Evolutionary conservation across 768 basidiomycete genomes (phyloP).

Genomic region (Pisolithus albus): DNA sequence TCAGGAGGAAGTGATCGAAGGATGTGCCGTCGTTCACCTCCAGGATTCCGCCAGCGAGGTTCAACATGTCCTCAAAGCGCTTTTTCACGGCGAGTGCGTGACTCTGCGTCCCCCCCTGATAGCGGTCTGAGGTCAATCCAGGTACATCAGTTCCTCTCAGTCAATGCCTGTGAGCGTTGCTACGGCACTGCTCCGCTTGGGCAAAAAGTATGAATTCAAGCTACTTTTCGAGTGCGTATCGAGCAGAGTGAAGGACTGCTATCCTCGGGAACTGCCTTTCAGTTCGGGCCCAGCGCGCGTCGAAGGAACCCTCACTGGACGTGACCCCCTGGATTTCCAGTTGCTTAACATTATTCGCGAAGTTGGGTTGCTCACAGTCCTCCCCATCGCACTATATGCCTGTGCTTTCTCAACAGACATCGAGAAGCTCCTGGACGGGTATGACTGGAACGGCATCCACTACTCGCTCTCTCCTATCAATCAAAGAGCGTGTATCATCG

Average conservation of each 20-base stretch:
- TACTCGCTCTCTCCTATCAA: not conserved
- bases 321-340: constrained; percentile 12
- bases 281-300: not conserved
- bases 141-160: constrained; percentile 2
- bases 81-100: constrained; percentile 15
- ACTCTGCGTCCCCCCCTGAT: not conserved
- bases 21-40: constrained; percentile 16
- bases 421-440: not conserved
- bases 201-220: constrained; percentile 14
- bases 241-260: not conserved
- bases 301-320: not conserved
- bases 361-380: not conserved
- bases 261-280: not conserved
- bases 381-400: not conserved
- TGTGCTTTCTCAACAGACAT: not conserved
- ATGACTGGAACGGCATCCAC: not conserved
- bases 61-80: constrained; percentile 10
- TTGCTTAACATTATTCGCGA: not conserved
- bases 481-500: not conserved
- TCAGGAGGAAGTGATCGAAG: constrained; percentile 8
- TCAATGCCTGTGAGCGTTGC: constrained; percentile 7
- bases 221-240: constrained; percentile 6
- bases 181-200: constrained; percentile 9
- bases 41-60: constrained; percentile 11
- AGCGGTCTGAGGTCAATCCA: not conserved